Evolutionary conservation across 805 yeast species (phyloP), one percentile per base, ranked within the genome.

Genomic region (Pichia gijzeniarum): DNA sequence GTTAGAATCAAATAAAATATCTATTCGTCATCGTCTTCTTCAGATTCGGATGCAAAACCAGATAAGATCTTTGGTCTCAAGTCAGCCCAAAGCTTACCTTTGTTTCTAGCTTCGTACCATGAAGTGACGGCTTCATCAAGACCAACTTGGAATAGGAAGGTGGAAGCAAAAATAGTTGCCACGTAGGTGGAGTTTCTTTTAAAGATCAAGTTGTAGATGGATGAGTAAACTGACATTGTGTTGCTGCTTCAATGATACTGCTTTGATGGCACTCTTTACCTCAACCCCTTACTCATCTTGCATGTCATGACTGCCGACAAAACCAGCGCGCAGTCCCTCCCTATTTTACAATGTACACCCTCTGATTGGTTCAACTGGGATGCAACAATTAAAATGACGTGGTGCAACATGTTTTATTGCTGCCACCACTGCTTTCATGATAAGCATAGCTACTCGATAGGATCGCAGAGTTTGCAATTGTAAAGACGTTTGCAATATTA

Each of bases 151-250:
- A 89, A 88, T 52, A 80, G 79, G 62, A 90, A 90, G 40, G 97
- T 89, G 59, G 85, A 80, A 41, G 80, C 83, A 57, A 90, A 83
- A 50, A 90, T 73, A 51, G 93, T 73, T 54, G 87, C 86, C 51
- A 90, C 95, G 69, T 76, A 87, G 52, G 84, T 73, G 40, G 97
- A 78, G 80, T 91, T 90, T 77, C 96, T 86, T 78, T 87, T 87
- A 77, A 86, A 82, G 46, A 84, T 58, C 32, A 73, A 67, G 76
- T 80, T 82, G 77, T 77, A 80, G 50, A 80, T 59, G 38, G 77
- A 64, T 37, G 83, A 62, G 56, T 55, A 61, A 40, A 53, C 49
- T 30, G 38, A 61, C 42, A 53, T 51, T 30, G 38, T 34, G 28
- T n/a, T 32, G 25, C 30, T 21, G 25, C 19, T 38, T 22, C 20